Evolutionary conservation across 495 filamentous ascomycete genomes (phyloP).

Genomic region (Penicillium diatomitis): DNA sequence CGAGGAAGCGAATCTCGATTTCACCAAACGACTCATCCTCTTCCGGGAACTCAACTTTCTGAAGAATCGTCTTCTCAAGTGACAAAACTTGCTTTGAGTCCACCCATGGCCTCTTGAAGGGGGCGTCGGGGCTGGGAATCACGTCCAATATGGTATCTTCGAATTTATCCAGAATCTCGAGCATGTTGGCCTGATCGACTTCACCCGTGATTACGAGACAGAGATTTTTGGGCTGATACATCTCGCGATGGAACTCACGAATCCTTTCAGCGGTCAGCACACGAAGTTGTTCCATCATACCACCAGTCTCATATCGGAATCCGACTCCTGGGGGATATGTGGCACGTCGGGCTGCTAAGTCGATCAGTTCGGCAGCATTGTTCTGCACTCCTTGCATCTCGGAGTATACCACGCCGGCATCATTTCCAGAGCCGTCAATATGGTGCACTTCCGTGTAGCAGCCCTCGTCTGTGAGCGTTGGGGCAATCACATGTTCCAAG

Average conservation of each 20-base stretch:
- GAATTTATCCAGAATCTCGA: conserved; percentile 75
- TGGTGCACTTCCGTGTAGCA: conserved; percentile 97
- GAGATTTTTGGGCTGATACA: conserved; percentile 97
- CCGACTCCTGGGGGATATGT: conserved; percentile 85
- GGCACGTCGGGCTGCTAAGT: conserved; percentile 62
- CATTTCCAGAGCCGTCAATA: conserved; percentile 82
- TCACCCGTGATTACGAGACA: conserved; percentile 85
- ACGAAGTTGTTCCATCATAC: conserved; percentile 87
- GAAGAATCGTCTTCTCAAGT: conserved; percentile 56
- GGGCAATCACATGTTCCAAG: conserved; percentile 86
- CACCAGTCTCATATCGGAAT: conserved; percentile 94
- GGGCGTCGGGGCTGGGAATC: conserved; percentile 60
- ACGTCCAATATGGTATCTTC: conserved; percentile 77
- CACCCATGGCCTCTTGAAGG: conserved; percentile 85
- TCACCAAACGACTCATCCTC: conserved; percentile 92
- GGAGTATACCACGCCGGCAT: conserved; percentile 96
- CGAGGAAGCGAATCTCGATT: conserved; percentile 72
- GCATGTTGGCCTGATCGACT: conserved; percentile 70
- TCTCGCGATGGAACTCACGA: conserved; percentile 82
- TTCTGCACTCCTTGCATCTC: conserved; percentile 98
- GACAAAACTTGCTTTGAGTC: conserved; percentile 71
- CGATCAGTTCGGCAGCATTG: conserved; percentile 71
- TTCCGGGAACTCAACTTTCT: conserved; percentile 87
- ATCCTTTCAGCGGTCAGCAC: conserved; percentile 83
- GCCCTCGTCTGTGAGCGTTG: conserved; percentile 82